Evolutionary conservation across 805 yeast species (phyloP).

Genomic region (Candida nitratophila): DNA sequence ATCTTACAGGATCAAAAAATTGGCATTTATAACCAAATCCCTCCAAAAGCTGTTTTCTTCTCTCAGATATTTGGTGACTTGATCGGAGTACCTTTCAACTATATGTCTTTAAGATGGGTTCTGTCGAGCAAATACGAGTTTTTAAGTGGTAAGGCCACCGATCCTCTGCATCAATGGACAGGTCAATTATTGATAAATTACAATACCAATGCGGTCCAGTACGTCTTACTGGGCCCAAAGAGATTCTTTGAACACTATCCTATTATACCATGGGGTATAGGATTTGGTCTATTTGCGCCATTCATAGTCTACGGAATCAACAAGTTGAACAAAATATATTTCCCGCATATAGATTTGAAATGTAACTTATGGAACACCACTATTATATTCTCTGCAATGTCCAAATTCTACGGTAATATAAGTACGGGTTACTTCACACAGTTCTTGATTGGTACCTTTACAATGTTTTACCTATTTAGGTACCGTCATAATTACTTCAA

Average conservation of each 20-base stretch:
- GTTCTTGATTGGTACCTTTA: conserved; percentile 39
- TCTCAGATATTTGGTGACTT: conserved; percentile 47
- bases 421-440: conserved; percentile 43
- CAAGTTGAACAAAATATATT: conserved; percentile 2
- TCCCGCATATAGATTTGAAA: background rate
- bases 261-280: conserved; percentile 37
- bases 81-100: conserved; percentile 47
- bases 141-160: conserved; percentile 21
- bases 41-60: conserved; percentile 42
- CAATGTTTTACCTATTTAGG: conserved; percentile 38
- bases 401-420: conserved; percentile 40
- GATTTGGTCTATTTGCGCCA: conserved; percentile 34
- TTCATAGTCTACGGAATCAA: conserved; percentile 19
- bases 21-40: conserved; percentile 47
- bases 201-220: conserved; percentile 44
- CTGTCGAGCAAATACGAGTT: conserved; percentile 29
- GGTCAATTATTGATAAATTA: conserved; percentile 35
- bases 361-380: conserved; percentile 39
- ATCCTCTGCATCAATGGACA: conserved; percentile 47
- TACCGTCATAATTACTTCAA: conserved; percentile 34
- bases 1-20: conserved; percentile 34
- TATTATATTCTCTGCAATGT: conserved; percentile 40
- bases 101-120: conserved; percentile 42
- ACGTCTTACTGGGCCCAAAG: conserved; percentile 44
- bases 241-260: conserved; percentile 36